phyloP scores from a whole-genome alignment of 2,329 filamentous ascomycete species.

The Sporothrix sp. region DNA sequence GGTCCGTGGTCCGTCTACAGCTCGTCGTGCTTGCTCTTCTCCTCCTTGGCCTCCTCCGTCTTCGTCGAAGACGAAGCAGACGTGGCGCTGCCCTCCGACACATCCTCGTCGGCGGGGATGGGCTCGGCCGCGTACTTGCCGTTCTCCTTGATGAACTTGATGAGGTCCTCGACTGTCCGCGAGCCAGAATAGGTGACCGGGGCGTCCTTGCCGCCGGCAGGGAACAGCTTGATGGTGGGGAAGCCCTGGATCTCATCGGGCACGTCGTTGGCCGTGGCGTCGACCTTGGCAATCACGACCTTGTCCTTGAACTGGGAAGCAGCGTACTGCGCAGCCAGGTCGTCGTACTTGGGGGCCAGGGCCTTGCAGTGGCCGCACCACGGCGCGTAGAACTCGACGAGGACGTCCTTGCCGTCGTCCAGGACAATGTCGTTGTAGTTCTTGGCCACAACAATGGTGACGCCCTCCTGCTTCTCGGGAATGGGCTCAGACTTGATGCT shows the following conservation, averaged over 20 bases:
- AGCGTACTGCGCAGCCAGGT: slow-evolving; percentile 71
- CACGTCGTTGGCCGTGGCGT: slow-evolving; percentile 91
- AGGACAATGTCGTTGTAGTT: slow-evolving; percentile 88
- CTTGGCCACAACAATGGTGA: slow-evolving; percentile 83
- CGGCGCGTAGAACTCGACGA: slow-evolving; percentile 96
- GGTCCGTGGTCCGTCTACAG: slow-evolving; percentile 41
- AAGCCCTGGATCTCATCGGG: slow-evolving; percentile 96
- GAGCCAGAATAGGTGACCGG: slow-evolving; percentile 81
- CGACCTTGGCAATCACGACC: slow-evolving; percentile 93
- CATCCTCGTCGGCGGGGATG: slow-evolving; percentile 42
- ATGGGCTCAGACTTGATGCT: slow-evolving; percentile 98
- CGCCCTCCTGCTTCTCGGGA: slow-evolving; percentile 86
- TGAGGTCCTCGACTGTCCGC: slow-evolving; percentile 84
- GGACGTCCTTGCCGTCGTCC: slow-evolving; percentile 90
- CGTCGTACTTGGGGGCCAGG: slow-evolving; percentile 92
- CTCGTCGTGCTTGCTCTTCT: slow-evolving; percentile 58
- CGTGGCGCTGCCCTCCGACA: slow-evolving; percentile 26
- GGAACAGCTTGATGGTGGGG: slow-evolving; percentile 98
- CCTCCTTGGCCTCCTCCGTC: slow-evolving; percentile 30
- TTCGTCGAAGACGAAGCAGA: slow-evolving; percentile 24
- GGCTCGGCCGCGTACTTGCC: slow-evolving; percentile 78
- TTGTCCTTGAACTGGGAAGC: slow-evolving; percentile 69
- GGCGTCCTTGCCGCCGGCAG: slow-evolving; percentile 75
- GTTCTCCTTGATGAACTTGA: slow-evolving; percentile 88
- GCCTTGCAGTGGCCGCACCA: slow-evolving; percentile 99